phyloP scores from a whole-genome alignment of 2,329 filamentous ascomycete genomes.

The Aureobasidium zeae region DNA sequence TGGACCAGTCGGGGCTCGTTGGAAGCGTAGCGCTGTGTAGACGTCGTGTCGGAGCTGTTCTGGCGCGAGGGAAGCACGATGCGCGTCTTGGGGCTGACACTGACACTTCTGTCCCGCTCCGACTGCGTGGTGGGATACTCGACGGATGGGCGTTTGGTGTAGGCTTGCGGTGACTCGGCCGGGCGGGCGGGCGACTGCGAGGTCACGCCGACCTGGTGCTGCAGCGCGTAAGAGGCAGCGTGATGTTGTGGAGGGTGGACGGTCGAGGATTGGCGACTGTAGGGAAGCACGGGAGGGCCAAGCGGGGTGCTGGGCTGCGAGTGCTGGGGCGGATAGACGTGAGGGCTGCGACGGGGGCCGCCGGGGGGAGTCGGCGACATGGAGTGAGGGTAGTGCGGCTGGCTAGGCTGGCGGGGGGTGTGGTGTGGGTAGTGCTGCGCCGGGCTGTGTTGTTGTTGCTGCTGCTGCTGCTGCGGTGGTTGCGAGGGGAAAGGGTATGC shows the following conservation, averaged over 20 bases:
- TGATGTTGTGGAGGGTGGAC: conserved; percentile 4
- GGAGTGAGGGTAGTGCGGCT: conserved; percentile 4
- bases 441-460: conserved; percentile 23
- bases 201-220: conserved; percentile 17
- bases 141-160: conserved; percentile 20
- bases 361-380: conserved; percentile 28
- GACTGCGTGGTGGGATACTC: conserved; percentile 32
- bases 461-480: conserved; percentile 12
- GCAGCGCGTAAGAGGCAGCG: conserved; percentile 2
- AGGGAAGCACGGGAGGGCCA: conserved; percentile 32
- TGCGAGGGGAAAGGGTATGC: conserved; percentile 14
- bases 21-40: neutral
- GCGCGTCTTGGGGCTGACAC: conserved; percentile 67
- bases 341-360: conserved; percentile 22
- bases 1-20: conserved; percentile 1
- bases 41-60: conserved; percentile 20
- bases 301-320: conserved; percentile 42
- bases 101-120: conserved; percentile 61
- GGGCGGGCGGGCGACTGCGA: conserved; percentile 26
- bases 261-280: conserved; percentile 22
- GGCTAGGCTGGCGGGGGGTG: conserved; percentile 7
- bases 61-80: conserved; percentile 23
- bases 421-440: conserved; percentile 20
- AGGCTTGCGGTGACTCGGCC: conserved; percentile 30
- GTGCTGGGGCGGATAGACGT: conserved; percentile 26